These are phyloP conservation scores for Amanita brunnescens DNA, from an alignment of 768 basidiomycete species.

Conservation along the genomic window DNA sequence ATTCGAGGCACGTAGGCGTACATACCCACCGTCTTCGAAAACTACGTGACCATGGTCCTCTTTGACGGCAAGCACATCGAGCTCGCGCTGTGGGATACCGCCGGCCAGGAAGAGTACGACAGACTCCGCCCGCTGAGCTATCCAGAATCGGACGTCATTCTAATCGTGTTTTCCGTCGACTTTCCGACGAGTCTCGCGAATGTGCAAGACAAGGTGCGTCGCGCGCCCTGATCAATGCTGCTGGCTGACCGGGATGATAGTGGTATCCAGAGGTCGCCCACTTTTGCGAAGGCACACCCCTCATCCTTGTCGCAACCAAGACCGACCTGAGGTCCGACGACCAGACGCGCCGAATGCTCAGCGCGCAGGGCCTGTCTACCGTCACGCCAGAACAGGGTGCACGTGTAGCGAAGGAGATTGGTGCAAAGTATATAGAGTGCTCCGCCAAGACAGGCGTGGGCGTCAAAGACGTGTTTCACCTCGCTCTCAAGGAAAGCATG, in stretches of 20 bases:
- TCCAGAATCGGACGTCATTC: slow-evolving; percentile 84
- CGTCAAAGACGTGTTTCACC: slow-evolving; percentile 86
- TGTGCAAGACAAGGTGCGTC: slow-evolving; percentile 76
- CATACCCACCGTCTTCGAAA: slow-evolving; percentile 91
- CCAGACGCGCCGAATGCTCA: slow-evolving; percentile 78
- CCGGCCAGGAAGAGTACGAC: slow-evolving; percentile 96
- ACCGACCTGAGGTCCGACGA: slow-evolving; percentile 84
- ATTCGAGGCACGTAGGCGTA: slow-evolving; percentile 53
- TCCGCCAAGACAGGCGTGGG: slow-evolving; percentile 87
- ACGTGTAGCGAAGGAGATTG: slow-evolving; percentile 85
- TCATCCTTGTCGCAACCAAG: slow-evolving; percentile 92
- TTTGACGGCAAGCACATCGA: slow-evolving; percentile 88
- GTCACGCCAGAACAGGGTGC: slow-evolving; percentile 78
- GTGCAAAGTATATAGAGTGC: slow-evolving; percentile 90
- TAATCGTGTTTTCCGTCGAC: slow-evolving; percentile 91
- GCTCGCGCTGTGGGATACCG: slow-evolving; percentile 97
- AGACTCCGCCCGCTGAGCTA: slow-evolving; percentile 79
- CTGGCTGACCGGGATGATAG: slow-evolving; percentile 28
- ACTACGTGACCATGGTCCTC: slow-evolving; percentile 81
- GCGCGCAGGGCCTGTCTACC: slow-evolving; percentile 80
- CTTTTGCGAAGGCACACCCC: slow-evolving; percentile 83
- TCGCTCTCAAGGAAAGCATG: slow-evolving; percentile 87
- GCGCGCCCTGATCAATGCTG: neutral
- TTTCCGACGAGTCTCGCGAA: slow-evolving; percentile 88
- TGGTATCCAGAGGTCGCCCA: slow-evolving; percentile 93